Evolutionary conservation across 208 protist genomes (phyloP), one percentile per base, ranked within the genome.

Genomic region (Acanthamoeba sp.): DNA sequence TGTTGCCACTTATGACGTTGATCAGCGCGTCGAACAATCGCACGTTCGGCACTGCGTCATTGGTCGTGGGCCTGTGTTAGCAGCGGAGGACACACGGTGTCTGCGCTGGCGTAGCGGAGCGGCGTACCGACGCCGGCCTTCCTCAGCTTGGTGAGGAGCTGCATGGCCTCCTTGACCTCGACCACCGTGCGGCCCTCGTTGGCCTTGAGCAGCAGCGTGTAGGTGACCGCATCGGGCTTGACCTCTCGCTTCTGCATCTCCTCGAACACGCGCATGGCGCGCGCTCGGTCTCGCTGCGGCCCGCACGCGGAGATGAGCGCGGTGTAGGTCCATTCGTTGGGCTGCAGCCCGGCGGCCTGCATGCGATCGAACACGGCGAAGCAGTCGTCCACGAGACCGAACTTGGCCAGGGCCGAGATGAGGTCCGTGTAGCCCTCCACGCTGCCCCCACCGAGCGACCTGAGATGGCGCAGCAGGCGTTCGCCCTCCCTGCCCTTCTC

Each of bases 401-500:
- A 59, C 45, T 59, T 52, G 78, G 78, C 78, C 45, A 87, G 78
- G 24, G 45, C 78, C 24, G 78, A 27, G 24, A 87, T 87, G 29
- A 87, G 45, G n/a, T 87, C 78, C 20, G 78, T 87, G 78, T 59
- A 87, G 29, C 78, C 78, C 32, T 87, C 78, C 78, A 87, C 78
- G 29, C 78, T 36, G 78, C 78, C 48, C 1, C n/a, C n/a, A 34
- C 62, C 62, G 38, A 84, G 73, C 40, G 7, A 42, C 73, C 52
- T 84, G n/a, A 87, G 20, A 9, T 87, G 78, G 45, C 45, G 45
- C 42, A 87, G 48, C 78, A 87, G 78, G 27, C 78, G 78, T 7
- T 59, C 45, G 78, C 78, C 78, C 48, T 87, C 78, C 1, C 78
- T 40, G 78, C 78, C 78, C 78, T 87, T 87, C 78, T 87, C 78